Evolutionary conservation across 1,284 basidiomycete genomes (phyloP), one percentile per base, ranked within the genome.

Genomic region (Tylopilus sp.): DNA sequence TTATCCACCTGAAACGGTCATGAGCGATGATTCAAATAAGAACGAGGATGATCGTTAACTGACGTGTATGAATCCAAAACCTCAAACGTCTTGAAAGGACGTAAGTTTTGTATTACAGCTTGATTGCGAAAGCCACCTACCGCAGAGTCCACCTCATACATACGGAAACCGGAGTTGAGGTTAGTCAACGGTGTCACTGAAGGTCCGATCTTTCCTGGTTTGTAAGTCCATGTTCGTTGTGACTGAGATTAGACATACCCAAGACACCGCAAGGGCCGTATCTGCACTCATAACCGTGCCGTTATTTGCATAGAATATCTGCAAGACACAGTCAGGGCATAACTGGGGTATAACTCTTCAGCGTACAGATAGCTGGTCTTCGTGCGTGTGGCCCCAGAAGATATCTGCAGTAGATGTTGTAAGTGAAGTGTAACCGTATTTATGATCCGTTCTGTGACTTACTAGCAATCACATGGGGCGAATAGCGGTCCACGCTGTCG

Each of bases 371-470:
- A 92, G 80, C 75, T 92, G 85, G 74, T 94, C 92, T 75, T 94
- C 91, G 70, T 94, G 92, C 1, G 91, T 92, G 74, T 94, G 92
- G 6, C 92, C 92, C 69, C 84, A 93, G 82, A 94, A 93, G 56
- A 93, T 87, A 67, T 85, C 88, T 89, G 63, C n/a, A 36, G 64
- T 44, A 60, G 33, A 56, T 52, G 41, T 51, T 41, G 47, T 22
- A 26, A 19, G 6, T 26, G 38, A 41, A 16, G 8, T 16, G 36
- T 47, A 26, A 26, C 38, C 54, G 9, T 44, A 63, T 57, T 24
- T 24, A 22, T 56, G 33, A 18, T 54, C 29, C 12, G 1, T 19
- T 52, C 52, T 8, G 10, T 5, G 51, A 81, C 87, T 63, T 71
- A 88, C 90, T 89, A 38, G 91, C 89, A 66, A 95, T 92, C 62